Evolutionary conservation across 768 basidiomycete genomes (phyloP).

Genomic region (Boletus reticuloceps): DNA sequence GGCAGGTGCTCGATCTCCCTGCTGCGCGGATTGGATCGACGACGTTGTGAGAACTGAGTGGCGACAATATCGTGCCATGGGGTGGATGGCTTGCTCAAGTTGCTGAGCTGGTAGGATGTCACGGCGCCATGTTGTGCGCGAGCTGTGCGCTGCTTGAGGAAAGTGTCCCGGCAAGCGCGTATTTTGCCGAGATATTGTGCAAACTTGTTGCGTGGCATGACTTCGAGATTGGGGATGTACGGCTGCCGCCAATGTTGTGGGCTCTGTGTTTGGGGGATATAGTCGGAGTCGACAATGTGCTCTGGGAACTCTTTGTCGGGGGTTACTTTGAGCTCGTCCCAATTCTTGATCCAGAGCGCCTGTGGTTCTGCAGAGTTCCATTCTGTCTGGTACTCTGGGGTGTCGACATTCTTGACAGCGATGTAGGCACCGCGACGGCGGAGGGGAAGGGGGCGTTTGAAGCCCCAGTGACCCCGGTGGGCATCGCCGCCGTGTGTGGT

Average conservation of each 20-base stretch:
- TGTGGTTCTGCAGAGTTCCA: conserved; percentile 69
- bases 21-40: conserved; percentile 23
- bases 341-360: conserved; percentile 63
- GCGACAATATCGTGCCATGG: conserved; percentile 29
- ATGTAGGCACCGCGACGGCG: conserved; percentile 64
- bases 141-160: conserved; percentile 41
- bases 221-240: conserved; percentile 50
- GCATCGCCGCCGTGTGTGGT: conserved; percentile 66
- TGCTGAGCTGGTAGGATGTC: conserved; percentile 30
- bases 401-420: conserved; percentile 66
- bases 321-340: conserved; percentile 52
- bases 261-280: conserved; percentile 14
- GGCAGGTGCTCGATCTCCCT: conserved; percentile 59
- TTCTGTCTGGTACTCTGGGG: conserved; percentile 70
- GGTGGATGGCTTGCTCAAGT: conserved; percentile 12
- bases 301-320: conserved; percentile 16
- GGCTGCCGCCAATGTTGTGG: conserved; percentile 20
- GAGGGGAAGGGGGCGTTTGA: conserved; percentile 77
- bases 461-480: conserved; percentile 78
- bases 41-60: conserved; percentile 16
- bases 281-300: conserved; percentile 26
- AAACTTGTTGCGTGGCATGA: conserved; percentile 62
- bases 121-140: conserved; percentile 15
- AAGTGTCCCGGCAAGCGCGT: conserved; percentile 53
- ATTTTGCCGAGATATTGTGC: conserved; percentile 56